A percentile compares a stretch with the other conserved stretches of the same genome.
phyloP scores from a whole-genome alignment of 768 basidiomycete species.

The Boletus vinaceobasis region DNA sequence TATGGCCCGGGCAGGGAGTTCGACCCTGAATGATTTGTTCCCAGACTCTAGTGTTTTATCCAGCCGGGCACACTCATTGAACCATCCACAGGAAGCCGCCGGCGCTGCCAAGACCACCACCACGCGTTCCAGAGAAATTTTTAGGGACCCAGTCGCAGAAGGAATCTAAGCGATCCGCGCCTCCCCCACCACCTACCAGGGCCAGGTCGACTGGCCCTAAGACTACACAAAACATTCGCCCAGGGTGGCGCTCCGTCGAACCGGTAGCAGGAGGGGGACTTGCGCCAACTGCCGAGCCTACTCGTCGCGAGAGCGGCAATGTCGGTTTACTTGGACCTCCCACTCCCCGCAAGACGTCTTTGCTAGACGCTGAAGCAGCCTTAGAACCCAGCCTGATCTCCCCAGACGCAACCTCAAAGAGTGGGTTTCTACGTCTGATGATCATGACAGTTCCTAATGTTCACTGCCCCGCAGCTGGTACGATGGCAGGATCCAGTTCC shows the following conservation, averaged over 20 bases:
- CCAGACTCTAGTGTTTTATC: background rate
- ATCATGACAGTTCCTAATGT: too few relatives aligned
- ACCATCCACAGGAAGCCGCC: background rate
- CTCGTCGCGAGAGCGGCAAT: background rate
- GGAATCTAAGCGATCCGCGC: background rate
- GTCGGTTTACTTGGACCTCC: background rate
- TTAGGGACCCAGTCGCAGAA: background rate
- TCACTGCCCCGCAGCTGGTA: too few relatives aligned
- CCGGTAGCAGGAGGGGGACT: background rate
- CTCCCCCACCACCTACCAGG: too few relatives aligned
- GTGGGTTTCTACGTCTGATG: background rate
- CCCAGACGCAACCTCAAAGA: background rate
- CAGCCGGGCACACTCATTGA: background rate
- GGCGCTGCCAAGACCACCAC: background rate
- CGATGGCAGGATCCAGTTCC: background rate
- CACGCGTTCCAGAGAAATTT: background rate
- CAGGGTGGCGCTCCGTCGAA: background rate
- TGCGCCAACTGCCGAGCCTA: too few relatives aligned
- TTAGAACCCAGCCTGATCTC: background rate
- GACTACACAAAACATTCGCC: background rate
- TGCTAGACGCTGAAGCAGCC: background rate
- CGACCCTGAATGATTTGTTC: slow-evolving; percentile 69
- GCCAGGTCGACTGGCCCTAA: background rate
- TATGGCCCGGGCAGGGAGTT: slow-evolving; percentile 86
- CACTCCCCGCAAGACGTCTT: background rate